Base-by-base conservation (phyloP, 306 rosid species). In the Prinsepia uniflora region DNA sequence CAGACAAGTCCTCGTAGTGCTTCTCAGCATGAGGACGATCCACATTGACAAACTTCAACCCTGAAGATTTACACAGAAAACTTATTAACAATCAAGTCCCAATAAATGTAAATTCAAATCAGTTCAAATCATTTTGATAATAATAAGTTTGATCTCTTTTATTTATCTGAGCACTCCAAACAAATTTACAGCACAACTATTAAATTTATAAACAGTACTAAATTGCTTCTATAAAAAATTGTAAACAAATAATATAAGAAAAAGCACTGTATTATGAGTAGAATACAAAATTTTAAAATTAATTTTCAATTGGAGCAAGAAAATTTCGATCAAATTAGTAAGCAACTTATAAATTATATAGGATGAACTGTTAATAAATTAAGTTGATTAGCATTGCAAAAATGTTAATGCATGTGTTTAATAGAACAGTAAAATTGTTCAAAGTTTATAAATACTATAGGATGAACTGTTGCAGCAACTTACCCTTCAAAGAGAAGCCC, bases 401-500 rank as follows among this genome's bases (percentile, higher is more conserved):
- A 70, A 3, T 3, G 8, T 8, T 6, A 40, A 70, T 5, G 22
- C 67, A 6, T 55, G 14, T 20, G 60, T 22, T 55, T 19, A 66
- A 66, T 66, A 11, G 17, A 1, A 15, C 15, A 1, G 34, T 55
- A 18, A 58, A 45, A 45, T 20, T 34, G 1, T 6, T 20, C 75
- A 12, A 15, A 36, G 12, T 17, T 47, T 12, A 46, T 10, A 41
- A 43, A 63, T 47, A 6, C 19, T 8, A 59, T 47, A 18, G 4
- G 57, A 60, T 61, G 3, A 60, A 47, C 18, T n/a, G 6, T 24
- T 8, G 6, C 11, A 7, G 22, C 22, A 42, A 13, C 7, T 52
- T 78, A 94, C 97, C 98, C 87, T 81, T 90, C 81, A 94, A 69
- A 72, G 69, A 75, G 82, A 94, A 90, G 8, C 98, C 98, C 81